phyloP scores from a whole-genome alignment of 352 stramenopile species.

The Phytophthora pistaciae region DNA sequence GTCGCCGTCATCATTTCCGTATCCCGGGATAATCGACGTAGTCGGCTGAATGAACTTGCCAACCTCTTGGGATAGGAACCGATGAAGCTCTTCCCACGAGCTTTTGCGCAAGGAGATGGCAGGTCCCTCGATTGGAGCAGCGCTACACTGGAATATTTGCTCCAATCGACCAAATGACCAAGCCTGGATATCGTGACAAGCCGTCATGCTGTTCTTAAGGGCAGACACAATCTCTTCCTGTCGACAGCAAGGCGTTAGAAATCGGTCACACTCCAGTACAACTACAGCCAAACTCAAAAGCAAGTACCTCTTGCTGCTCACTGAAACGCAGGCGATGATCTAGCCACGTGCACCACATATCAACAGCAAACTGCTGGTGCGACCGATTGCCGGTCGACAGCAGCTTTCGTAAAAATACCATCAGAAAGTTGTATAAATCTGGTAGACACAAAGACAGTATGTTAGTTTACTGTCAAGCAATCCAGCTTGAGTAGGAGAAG shows the following conservation, averaged over 20 bases:
- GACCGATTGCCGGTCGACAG: constrained; percentile 54
- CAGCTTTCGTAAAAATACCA: constrained; percentile 84
- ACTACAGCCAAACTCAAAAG: neutral
- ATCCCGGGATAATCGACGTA: constrained; percentile 13
- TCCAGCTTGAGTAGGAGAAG: neutral
- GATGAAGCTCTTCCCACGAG: constrained; percentile 56
- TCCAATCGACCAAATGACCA: constrained; percentile 62
- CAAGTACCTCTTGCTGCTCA: constrained; percentile 71
- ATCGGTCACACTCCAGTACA: neutral
- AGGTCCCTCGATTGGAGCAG: constrained; percentile 1
- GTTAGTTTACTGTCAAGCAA: constrained; percentile 2
- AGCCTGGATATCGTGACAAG: constrained; percentile 42
- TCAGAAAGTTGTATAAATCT: constrained; percentile 87
- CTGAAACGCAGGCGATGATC: constrained; percentile 52
- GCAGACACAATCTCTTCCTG: constrained; percentile 68
- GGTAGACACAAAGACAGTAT: constrained; percentile 8
- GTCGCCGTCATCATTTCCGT: constrained; percentile 16
- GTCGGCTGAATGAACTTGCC: constrained; percentile 49
- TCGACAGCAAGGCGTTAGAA: constrained; percentile 1
- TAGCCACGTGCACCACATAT: constrained; percentile 80
- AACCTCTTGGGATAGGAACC: constrained; percentile 49
- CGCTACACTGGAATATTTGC: constrained; percentile 36
- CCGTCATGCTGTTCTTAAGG: constrained; percentile 56
- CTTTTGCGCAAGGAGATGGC: constrained; percentile 33
- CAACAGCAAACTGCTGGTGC: constrained; percentile 69